Conservation (phyloP, 176 grass and related monocot species). For the Thalia dealbata region DNA sequence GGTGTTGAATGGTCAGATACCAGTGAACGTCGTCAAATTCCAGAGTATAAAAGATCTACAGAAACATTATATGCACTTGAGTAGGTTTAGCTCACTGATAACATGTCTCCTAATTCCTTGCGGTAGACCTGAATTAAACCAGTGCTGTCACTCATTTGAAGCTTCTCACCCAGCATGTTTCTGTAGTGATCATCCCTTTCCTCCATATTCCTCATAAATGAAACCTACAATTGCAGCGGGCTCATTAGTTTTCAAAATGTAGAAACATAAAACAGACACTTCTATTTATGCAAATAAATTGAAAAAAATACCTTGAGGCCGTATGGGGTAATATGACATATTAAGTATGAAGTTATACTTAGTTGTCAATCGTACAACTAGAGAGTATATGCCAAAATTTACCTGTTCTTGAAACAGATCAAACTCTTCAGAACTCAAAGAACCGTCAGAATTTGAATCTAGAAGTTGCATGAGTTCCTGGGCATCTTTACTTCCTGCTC, state of each 20-base stretch:
- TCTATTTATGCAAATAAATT: background rate
- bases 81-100: slow-evolving; percentile 32
- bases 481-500: slow-evolving; percentile 64
- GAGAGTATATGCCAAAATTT: background rate
- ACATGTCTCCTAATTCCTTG: slow-evolving; percentile 65
- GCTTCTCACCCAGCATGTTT: slow-evolving; percentile 69
- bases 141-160: slow-evolving; percentile 50
- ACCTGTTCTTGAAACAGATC: slow-evolving; percentile 88
- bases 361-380: background rate
- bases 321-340: too few species aligned
- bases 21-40: too few species aligned
- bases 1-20: too few species aligned
- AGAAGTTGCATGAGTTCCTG: slow-evolving; percentile 75
- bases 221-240: slow-evolving; percentile 35
- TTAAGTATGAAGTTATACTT: too few species aligned
- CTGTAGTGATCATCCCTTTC: slow-evolving; percentile 64
- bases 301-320: too few species aligned
- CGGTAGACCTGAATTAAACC: slow-evolving; percentile 86
- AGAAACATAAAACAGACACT: background rate
- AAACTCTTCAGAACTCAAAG: slow-evolving; percentile 87
- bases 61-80: background rate
- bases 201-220: slow-evolving; percentile 74
- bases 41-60: background rate
- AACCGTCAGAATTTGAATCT: slow-evolving; percentile 78
- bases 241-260: background rate